These are phyloP conservation scores for Papiliotrema nemorosa DNA, from an alignment of 1,284 basidiomycete genomes.

Conservation along the genomic window DNA sequence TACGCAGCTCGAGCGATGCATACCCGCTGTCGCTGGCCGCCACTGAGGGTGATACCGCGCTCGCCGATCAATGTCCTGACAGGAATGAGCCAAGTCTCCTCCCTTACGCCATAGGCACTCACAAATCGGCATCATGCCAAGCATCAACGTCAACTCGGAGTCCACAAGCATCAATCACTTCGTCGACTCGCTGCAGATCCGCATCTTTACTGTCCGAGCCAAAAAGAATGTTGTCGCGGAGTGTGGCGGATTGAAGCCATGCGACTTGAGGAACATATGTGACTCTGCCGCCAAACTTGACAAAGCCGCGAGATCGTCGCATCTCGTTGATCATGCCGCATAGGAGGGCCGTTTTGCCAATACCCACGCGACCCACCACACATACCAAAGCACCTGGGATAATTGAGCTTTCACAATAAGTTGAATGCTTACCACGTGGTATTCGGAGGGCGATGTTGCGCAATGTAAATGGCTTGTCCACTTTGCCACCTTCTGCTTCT, in stretches of 20 bases:
- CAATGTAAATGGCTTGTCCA: not conserved
- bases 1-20: constrained; percentile 21
- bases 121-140: not conserved
- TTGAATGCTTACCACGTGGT: constrained; percentile 56
- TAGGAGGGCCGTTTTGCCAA: constrained; percentile 56
- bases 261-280: constrained; percentile 60
- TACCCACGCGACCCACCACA: constrained; percentile 38
- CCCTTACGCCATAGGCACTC: not conserved
- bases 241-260: constrained; percentile 66
- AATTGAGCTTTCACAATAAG: not conserved
- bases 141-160: constrained; percentile 1
- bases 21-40: constrained; percentile 22
- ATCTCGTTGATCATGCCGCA: constrained; percentile 72
- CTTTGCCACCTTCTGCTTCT: not conserved
- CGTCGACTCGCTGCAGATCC: not conserved
- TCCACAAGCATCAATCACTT: constrained; percentile 6
- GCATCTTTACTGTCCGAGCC: constrained; percentile 7
- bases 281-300: constrained; percentile 47
- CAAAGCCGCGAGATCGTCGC: constrained; percentile 59
- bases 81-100: not conserved
- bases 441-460: constrained; percentile 25
- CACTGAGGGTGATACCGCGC: constrained; percentile 20
- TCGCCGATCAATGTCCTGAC: constrained; percentile 19
- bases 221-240: constrained; percentile 51
- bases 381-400: constrained; percentile 28